Conservation (phyloP, 2,329 filamentous ascomycete species). For the Emergomyces africanus region DNA sequence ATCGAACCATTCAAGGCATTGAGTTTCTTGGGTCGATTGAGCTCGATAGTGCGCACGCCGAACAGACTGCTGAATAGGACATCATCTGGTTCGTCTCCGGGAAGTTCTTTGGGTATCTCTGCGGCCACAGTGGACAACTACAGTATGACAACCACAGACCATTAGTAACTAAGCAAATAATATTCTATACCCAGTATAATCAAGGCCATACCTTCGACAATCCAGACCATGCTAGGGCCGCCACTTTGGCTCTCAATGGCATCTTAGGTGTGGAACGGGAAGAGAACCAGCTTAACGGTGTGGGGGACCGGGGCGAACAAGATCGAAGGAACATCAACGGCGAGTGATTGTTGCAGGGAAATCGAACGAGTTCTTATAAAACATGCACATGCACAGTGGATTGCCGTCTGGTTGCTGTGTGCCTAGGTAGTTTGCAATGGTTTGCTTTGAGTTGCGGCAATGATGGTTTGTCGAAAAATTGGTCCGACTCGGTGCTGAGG, state of each 20-base stretch:
- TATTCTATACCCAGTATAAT: slow-evolving; percentile 4
- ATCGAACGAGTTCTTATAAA: background rate
- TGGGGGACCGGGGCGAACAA: slow-evolving; percentile 24
- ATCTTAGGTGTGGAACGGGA: slow-evolving; percentile 41
- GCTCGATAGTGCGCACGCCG: slow-evolving; percentile 80
- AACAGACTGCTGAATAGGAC: slow-evolving; percentile 84
- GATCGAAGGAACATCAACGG: slow-evolving; percentile 33
- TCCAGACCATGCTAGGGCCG: slow-evolving; percentile 44
- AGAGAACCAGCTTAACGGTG: slow-evolving; percentile 36
- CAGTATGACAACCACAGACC: slow-evolving; percentile 5
- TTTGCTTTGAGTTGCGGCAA: background rate
- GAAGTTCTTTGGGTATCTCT: slow-evolving; percentile 40
- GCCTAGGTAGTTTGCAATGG: background rate
- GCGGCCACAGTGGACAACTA: slow-evolving; percentile 31
- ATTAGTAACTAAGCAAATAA: background rate
- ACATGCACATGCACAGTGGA: background rate
- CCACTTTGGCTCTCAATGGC: slow-evolving; percentile 69
- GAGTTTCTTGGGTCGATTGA: slow-evolving; percentile 84
- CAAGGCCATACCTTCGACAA: slow-evolving; percentile 37
- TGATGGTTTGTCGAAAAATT: background rate
- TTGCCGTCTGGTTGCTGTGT: background rate
- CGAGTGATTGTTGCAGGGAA: background rate
- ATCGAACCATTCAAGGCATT: slow-evolving; percentile 92
- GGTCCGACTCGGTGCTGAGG: background rate
- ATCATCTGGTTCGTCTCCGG: slow-evolving; percentile 69